Evolutionary conservation across 805 yeast species (phyloP).

Genomic region (Candida fluviatilis): DNA sequence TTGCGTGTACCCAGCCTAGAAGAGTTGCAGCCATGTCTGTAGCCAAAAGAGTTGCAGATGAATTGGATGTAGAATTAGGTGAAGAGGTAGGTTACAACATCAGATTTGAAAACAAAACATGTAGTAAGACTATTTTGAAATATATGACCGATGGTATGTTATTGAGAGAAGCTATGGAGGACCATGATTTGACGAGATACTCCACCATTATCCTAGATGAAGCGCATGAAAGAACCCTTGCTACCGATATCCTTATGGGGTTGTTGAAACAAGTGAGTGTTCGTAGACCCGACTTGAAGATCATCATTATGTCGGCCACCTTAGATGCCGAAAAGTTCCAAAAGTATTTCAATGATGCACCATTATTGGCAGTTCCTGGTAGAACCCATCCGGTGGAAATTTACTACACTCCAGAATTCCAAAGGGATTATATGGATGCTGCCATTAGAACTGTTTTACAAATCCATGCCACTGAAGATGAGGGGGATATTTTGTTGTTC

Average conservation of each 20-base stretch:
- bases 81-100: slow-evolving; percentile 94
- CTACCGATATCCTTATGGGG: slow-evolving; percentile 97
- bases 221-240: slow-evolving; percentile 96
- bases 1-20: slow-evolving; percentile 96
- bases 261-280: slow-evolving; percentile 74
- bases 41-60: slow-evolving; percentile 95
- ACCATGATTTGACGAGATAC: slow-evolving; percentile 73
- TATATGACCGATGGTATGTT: slow-evolving; percentile 99
- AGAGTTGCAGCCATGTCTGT: slow-evolving; percentile 99
- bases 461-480: slow-evolving; percentile 94
- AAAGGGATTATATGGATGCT: slow-evolving; percentile 90
- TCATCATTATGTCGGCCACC: slow-evolving; percentile 96
- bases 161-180: slow-evolving; percentile 95
- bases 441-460: slow-evolving; percentile 94
- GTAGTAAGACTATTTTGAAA: slow-evolving; percentile 75
- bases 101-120: slow-evolving; percentile 88
- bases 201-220: slow-evolving; percentile 93
- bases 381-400: slow-evolving; percentile 97
- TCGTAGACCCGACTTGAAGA: slow-evolving; percentile 83
- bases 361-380: slow-evolving; percentile 94
- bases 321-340: slow-evolving; percentile 96
- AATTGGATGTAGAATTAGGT: slow-evolving; percentile 90
- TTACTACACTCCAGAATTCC: slow-evolving; percentile 94
- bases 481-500: slow-evolving; percentile 83
- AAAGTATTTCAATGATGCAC: slow-evolving; percentile 83